Percentiles rank a stretch among this genome's conserved stretches.
phyloP scores from a whole-genome alignment of 345 rosid species.

The Euphorbia lathyris region DNA sequence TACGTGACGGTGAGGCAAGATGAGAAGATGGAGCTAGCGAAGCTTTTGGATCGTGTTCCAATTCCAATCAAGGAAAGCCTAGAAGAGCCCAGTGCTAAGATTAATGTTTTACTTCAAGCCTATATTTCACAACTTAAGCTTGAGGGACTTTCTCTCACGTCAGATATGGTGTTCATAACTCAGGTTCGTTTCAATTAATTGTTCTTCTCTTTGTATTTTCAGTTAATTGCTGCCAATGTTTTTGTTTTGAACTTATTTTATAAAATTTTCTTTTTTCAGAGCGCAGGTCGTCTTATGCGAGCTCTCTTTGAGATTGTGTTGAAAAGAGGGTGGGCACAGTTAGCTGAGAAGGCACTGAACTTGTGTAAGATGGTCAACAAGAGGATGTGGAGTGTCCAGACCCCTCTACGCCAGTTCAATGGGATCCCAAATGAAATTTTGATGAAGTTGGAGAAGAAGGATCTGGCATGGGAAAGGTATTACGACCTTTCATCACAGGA shows the following conservation, averaged over 20 bases:
- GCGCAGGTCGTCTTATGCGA: slow-evolving; percentile 92
- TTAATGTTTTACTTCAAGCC: slow-evolving; percentile 90
- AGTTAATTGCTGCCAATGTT: background rate
- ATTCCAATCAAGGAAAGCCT: slow-evolving; percentile 92
- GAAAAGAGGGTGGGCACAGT: slow-evolving; percentile 94
- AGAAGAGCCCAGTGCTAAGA: slow-evolving; percentile 96
- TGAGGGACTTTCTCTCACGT: slow-evolving; percentile 90
- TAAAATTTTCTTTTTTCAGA: slow-evolving; percentile 35
- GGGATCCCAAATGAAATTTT: slow-evolving; percentile 81
- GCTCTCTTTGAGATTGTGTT: slow-evolving; percentile 90
- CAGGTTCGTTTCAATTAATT: slow-evolving; percentile 48
- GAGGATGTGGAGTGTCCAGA: slow-evolving; percentile 98
- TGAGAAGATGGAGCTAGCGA: slow-evolving; percentile 98
- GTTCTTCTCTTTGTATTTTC: background rate
- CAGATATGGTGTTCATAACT: slow-evolving; percentile 93
- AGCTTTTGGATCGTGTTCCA: slow-evolving; percentile 89
- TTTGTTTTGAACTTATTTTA: background rate
- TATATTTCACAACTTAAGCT: slow-evolving; percentile 94
- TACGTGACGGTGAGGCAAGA: slow-evolving; percentile 94
- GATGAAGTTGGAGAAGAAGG: slow-evolving; percentile 90
- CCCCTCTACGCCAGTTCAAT: slow-evolving; percentile 83
- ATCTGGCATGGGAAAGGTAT: slow-evolving; percentile 95
- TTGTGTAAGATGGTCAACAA: slow-evolving; percentile 88
- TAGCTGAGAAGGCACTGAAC: slow-evolving; percentile 88
- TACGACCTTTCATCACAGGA: slow-evolving; percentile 89